A percentile compares a stretch with the other conserved stretches of the same genome.
Evolutionary conservation across 371 early-diverging fungal genomes (phyloP).

Genomic region (Umbelopsis sp.): DNA sequence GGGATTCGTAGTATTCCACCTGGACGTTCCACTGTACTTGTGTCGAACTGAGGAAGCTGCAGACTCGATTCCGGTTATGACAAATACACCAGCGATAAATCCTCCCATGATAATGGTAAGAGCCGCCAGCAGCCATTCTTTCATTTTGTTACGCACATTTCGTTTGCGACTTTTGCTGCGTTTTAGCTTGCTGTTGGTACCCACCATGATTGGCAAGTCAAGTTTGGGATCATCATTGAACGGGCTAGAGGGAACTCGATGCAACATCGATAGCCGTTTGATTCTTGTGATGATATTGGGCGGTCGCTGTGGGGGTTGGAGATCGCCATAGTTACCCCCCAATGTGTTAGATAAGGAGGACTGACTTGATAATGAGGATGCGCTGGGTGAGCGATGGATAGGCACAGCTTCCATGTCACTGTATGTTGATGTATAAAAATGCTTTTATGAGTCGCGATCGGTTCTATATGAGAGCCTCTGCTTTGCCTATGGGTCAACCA

Average conservation of each 20-base stretch:
- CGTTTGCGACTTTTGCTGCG: neutral
- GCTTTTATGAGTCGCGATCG: too few relatives aligned
- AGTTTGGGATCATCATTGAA: neutral
- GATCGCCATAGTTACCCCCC: neutral
- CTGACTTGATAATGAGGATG: neutral
- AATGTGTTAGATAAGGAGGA: constrained; percentile 2
- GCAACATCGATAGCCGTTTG: neutral
- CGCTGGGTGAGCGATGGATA: constrained; percentile 6
- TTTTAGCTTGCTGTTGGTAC: neutral
- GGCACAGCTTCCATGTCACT: constrained; percentile 8
- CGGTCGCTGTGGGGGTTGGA: neutral
- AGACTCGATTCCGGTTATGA: constrained; percentile 2
- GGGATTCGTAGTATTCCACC: neutral
- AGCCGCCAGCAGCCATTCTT: constrained; percentile 16
- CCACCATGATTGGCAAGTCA: constrained; percentile 1
- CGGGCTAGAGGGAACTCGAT: neutral
- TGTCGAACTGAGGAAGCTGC: neutral
- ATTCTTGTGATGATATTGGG: neutral
- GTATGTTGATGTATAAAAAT: neutral
- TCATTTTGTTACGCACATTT: neutral
- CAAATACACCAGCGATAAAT: constrained; percentile 12
- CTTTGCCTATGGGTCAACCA: too few relatives aligned
- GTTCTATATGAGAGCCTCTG: too few relatives aligned
- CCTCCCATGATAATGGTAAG: constrained; percentile 13
- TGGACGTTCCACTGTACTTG: neutral